Base-by-base conservation (phyloP, 129 eudicot genomes). In the Centrapalus pauciflorus region DNA sequence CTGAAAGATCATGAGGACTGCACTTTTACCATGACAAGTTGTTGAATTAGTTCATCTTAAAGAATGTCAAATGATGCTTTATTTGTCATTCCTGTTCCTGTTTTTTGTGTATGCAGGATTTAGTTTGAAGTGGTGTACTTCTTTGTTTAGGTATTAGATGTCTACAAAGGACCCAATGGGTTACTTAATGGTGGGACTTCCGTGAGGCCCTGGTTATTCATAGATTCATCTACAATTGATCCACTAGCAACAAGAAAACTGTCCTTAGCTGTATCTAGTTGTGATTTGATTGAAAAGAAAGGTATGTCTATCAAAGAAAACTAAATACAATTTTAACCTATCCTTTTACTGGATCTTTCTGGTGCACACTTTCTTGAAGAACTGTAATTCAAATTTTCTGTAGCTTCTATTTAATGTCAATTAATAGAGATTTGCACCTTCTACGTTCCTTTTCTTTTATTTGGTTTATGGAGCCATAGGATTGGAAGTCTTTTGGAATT, bases 161-260 rank as follows among this genome's bases (percentile, higher is more conserved):
- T 86, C 69, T 93, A 83, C 77, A 82, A 77, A 24, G 95, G 99
- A 57, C 79, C 86, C 27, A 76, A 84, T 38, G 99, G 99, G 74
- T 74, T 93, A 51, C 93, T 93, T 60, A 61, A 79, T 16, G 76
- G 77, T 69, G 84, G 74, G 57, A 69, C 77, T 62, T 38, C 7
- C 12, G 49, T 86, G 27, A 84, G 89, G 61, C 90, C 96, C 27
- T 70, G 85, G 84, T 76, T 93, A 74, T 89, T 82, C 60, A 89
- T 93, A 48, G 99, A 93, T 78, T 93, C 95, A 56, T 93, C 99
- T 64, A 93, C 99, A 11, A 77, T 93, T 66, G 99, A 93, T 64
- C 96, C 96, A 23, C 95, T 82, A 74, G 82, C 95, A 29, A 84
- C 99, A 51, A 82, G 99, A 82, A 89, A 78, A 69, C 66, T 93